Evolutionary conservation across 331 rosid species (phyloP), one percentile per base, ranked within the genome.

Genomic region (Acacia pycnantha): DNA sequence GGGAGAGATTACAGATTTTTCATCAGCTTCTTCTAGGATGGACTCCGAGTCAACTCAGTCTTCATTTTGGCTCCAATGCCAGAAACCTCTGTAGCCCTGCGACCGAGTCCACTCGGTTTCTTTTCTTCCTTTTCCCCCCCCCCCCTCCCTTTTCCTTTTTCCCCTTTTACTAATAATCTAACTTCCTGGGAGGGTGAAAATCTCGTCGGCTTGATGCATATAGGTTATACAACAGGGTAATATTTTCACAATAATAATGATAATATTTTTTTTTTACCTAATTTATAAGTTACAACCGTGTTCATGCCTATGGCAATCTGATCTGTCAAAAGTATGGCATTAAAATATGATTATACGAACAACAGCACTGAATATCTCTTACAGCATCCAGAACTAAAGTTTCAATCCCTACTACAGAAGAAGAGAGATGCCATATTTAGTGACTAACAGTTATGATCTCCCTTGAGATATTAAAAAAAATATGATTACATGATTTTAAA

Each of bases 11-110:
- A 8, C 8, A 4, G 27, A 26, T 24, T 65, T 8, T 48, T 16
- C 26, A 47, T 15, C 37, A 41, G 83, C 54, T 35, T 64, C 54
- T 26, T 64, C 8, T 44, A 61, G 70, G 58, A 47, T 59, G 13
- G 41, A 33, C 44, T 31, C 43, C 27, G 65, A 82, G 84, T 83
- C 41, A 72, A 77, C 77, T 83, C 71, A 80, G 31, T 76, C 37
- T 40, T 35, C 59, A 26, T 73, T 50, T 27, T 18, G 41, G 16
- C 43, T 58, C 18, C 1, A 29, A 3, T 3, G 18, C 33, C 29
- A 40, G 9, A n/a, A 44, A 3, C 24, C 31, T 0, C 31, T n/a
- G 9, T 22, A 58, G 29, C n/a, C 21, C 37, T 0, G 2, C 26
- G 16, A 13, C 16, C 43, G 62, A 31, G 73, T 14, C 61, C 40